Base-by-base conservation (phyloP, 208 protist genomes). In the Leishmania amazonensis region DNA sequence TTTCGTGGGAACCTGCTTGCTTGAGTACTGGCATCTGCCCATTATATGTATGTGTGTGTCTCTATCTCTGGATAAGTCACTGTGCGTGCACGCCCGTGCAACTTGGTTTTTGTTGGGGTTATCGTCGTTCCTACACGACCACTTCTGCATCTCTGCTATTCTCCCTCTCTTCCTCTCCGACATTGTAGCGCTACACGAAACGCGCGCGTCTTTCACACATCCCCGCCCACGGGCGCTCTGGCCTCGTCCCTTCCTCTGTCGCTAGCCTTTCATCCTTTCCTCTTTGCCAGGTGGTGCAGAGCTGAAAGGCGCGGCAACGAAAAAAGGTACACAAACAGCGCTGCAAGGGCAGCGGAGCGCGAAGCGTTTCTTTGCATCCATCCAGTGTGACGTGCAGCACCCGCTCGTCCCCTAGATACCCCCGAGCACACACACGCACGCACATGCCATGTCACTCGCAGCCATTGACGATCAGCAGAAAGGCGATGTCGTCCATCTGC, bases 401-500 rank as follows among this genome's bases (percentile, higher is more conserved):
- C 31, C 31, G 13, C 15, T 68, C n/a, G 9, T 40, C 15, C 4
- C 62, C 42, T 38, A 28, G 4, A 54, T 3, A 45, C 3, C 70
- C 67, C n/a, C 65, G 38, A 7, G 40, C 65, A 71, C 65, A 68
- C 40, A 49, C 65, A 45, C 65, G 47, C 65, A 72, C 35, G 42
- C 71, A 58, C 38, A 47, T 51, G 73, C 8, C 28, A 85, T 85
- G 82, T 85, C 82, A 31, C 60, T 85, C 15, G 40, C 72, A 2
- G 47, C 64, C 2, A 4, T 75, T 1, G 71, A 79, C 24, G 38
- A 53, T 28, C 71, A 75, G 24, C 57, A 75, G 5, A 67, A 77
- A 47, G 75, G n/a, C 38, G 62, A 85, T 64, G 79, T 90, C 42
- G 83, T 73, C 62, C 76, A 84, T 28, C 83, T 93, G 67, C 72